Evolutionary conservation across 2,329 filamentous ascomycete genomes (phyloP).

Genomic region (Exophiala lecanii-corni): DNA sequence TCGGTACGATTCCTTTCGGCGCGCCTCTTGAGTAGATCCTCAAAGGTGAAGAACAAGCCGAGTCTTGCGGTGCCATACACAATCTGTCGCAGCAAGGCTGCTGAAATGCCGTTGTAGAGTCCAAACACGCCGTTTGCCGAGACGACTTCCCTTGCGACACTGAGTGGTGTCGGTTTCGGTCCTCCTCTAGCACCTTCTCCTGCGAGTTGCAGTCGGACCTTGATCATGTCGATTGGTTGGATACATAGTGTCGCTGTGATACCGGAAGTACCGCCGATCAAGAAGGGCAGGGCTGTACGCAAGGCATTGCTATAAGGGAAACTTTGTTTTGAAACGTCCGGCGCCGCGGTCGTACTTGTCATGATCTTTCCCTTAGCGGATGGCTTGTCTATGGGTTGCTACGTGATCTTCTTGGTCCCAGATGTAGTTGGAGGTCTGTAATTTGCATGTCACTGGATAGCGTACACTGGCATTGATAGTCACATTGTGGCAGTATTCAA

Average conservation of each 20-base stretch:
- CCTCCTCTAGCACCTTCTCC: constrained; percentile 49
- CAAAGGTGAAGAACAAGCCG: constrained; percentile 95
- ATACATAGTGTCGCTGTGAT: constrained; percentile 90
- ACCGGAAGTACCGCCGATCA: constrained; percentile 84
- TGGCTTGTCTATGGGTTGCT: too few relatives aligned
- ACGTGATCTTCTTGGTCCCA: too few relatives aligned
- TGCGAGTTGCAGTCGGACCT: constrained; percentile 90
- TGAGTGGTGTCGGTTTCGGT: constrained; percentile 67
- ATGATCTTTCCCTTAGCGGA: too few relatives aligned
- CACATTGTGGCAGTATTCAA: too few relatives aligned
- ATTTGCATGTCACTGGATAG: too few relatives aligned
- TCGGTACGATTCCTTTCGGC: constrained; percentile 66
- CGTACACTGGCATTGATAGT: too few relatives aligned
- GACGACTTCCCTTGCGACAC: constrained; percentile 78
- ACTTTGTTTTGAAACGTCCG: too few relatives aligned
- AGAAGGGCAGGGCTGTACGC: constrained; percentile 56
- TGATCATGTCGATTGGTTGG: constrained; percentile 97
- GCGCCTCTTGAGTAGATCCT: constrained; percentile 61
- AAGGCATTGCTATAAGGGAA: too few relatives aligned
- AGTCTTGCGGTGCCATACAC: constrained; percentile 94
- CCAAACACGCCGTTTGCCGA: constrained; percentile 77
- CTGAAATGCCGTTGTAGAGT: constrained; percentile 88
- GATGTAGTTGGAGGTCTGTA: too few relatives aligned
- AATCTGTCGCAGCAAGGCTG: constrained; percentile 83
- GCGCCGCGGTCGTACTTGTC: too few relatives aligned